Conservation (phyloP, 2,329 filamentous ascomycete species). For the Chaetomiaceae sp. region DNA sequence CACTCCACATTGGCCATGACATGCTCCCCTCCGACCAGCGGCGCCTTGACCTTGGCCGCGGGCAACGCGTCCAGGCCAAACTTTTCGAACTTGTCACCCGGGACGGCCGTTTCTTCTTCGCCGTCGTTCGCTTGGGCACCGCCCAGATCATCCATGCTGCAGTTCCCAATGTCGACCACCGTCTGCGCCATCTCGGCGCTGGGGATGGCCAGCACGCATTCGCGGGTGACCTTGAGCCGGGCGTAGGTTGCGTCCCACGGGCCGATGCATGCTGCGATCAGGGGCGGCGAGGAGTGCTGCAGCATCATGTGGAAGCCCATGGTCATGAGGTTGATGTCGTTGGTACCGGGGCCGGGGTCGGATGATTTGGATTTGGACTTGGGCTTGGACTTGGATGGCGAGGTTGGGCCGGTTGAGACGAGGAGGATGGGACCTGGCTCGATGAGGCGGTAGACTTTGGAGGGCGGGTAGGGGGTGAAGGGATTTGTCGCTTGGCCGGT, state of each 20-base stretch:
- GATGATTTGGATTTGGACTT: too few species aligned
- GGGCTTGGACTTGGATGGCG: too few species aligned
- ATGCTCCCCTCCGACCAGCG: background rate
- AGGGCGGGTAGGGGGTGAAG: background rate
- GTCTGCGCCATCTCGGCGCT: background rate
- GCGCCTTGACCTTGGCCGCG: background rate
- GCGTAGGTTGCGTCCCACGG: constrained; percentile 1
- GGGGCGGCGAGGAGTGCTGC: background rate
- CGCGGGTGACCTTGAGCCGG: background rate
- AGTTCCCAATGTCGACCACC: background rate
- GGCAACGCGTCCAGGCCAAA: background rate
- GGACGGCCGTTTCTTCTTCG: too few species aligned
- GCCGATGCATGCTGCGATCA: background rate
- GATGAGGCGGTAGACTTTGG: constrained; percentile 3
- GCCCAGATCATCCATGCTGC: background rate
- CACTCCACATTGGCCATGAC: background rate
- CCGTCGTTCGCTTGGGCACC: too few species aligned
- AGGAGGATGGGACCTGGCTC: background rate
- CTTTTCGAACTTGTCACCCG: background rate
- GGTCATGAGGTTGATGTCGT: constrained; percentile 1
- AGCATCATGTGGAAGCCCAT: constrained; percentile 2
- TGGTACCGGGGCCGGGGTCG: too few species aligned
- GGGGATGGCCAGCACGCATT: background rate
- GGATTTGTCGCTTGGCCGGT: too few species aligned
- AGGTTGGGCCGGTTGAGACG: background rate